Evolutionary conservation across 1,284 basidiomycete genomes (phyloP).

Genomic region (Irpex sp.): DNA sequence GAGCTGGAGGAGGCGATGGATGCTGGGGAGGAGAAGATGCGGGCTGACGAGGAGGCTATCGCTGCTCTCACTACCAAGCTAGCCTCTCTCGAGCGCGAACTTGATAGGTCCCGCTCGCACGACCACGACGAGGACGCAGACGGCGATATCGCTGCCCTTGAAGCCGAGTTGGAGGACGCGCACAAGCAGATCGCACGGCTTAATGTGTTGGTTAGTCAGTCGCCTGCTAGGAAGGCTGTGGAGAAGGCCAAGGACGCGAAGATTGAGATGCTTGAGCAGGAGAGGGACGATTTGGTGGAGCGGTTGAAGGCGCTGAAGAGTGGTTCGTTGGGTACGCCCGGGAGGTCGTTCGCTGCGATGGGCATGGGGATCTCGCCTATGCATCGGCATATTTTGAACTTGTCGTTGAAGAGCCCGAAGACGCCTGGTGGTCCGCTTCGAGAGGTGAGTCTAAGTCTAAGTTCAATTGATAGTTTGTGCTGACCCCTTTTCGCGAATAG

Average conservation of each 20-base stretch:
- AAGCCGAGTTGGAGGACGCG: constrained; percentile 77
- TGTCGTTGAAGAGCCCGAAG: constrained; percentile 64
- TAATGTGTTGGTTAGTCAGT: constrained; percentile 63
- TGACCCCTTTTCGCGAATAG: constrained; percentile 29
- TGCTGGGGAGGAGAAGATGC: constrained; percentile 64
- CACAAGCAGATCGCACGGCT: constrained; percentile 78
- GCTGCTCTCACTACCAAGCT: constrained; percentile 50
- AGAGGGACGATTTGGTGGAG: constrained; percentile 71
- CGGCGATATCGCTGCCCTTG: constrained; percentile 56
- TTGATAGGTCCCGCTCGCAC: constrained; percentile 40
- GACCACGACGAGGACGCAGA: constrained; percentile 40
- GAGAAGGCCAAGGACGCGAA: constrained; percentile 70
- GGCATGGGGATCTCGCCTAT: constrained; percentile 64
- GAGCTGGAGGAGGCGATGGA: constrained; percentile 74
- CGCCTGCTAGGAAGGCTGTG: constrained; percentile 71
- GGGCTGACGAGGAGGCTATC: constrained; percentile 53
- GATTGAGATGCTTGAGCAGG: constrained; percentile 71
- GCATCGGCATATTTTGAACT: constrained; percentile 63
- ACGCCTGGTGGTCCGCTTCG: constrained; percentile 74
- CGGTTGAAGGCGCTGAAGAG: constrained; percentile 57
- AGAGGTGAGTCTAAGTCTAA: constrained; percentile 51
- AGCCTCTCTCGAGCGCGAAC: constrained; percentile 53
- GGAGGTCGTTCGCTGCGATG: constrained; percentile 39
- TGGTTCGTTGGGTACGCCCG: constrained; percentile 48
- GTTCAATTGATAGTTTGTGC: neutral